phyloP scores from a whole-genome alignment of 306 rosid species.

The Inga leiocalycina region DNA sequence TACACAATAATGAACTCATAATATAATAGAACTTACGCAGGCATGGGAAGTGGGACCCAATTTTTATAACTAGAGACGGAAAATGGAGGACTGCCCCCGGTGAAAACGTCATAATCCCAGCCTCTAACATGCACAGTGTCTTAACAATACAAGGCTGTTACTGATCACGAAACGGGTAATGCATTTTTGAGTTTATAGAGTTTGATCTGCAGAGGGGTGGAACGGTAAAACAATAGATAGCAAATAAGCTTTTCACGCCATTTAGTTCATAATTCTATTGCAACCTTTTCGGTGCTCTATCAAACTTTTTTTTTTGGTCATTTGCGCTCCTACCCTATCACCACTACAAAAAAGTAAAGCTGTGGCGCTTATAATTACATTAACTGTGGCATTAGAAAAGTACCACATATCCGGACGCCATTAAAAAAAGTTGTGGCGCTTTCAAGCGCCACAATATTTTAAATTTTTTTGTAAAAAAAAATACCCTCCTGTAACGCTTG shows the following conservation, averaged over 20 bases:
- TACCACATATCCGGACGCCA: no score
- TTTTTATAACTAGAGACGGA: not conserved
- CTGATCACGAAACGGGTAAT: not conserved
- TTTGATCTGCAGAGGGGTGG: not conserved
- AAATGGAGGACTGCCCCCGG: not conserved
- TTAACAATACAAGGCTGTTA: not conserved
- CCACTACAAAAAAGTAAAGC: no score
- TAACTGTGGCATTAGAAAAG: no score
- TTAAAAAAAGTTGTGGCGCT: no score
- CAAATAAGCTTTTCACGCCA: not conserved
- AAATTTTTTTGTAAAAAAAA: no score
- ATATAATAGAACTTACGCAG: not conserved
- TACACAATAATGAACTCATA: conserved; percentile 5
- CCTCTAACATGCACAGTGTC: not conserved
- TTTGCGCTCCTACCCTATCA: not conserved
- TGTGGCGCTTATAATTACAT: no score
- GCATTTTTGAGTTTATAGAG: not conserved
- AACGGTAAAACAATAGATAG: not conserved
- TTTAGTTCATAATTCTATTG: not conserved
- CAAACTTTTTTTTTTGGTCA: not conserved
- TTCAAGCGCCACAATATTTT: no score
- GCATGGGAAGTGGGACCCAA: not conserved
- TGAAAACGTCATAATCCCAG: not conserved
- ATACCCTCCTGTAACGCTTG: no score
- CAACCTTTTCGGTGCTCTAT: not conserved